Base-by-base conservation (phyloP, 768 basidiomycete species). In the Amyloporia xantha region DNA sequence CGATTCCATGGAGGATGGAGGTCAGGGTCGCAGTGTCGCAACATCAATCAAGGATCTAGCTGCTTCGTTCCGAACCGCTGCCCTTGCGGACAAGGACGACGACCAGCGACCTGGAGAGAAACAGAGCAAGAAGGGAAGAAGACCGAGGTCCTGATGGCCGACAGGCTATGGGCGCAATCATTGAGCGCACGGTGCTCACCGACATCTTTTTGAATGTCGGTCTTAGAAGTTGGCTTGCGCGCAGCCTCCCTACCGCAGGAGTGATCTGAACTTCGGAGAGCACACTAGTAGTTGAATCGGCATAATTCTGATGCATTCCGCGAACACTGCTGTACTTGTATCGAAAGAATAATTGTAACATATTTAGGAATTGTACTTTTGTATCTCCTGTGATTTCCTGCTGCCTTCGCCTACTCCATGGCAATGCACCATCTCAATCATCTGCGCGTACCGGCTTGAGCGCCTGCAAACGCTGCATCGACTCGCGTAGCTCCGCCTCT, bases 401-500 rank as follows among this genome's bases (percentile, higher is more conserved):
- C n/a, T n/a, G n/a, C n/a, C n/a, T n/a, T n/a, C n/a, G n/a, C n/a
- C n/a, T n/a, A n/a, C n/a, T n/a, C n/a, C n/a, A n/a, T n/a, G n/a
- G n/a, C n/a, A n/a, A n/a, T n/a, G n/a, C n/a, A n/a, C n/a, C n/a
- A 21, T 24, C 40, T 39, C 21, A 41, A 20, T 41, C 9, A 17
- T 41, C 40, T 7, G 7, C 58, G 36, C 66, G 74, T 10, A 68
- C 61, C n/a, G 81, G 80, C 54, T 73, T 73, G 41, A 77, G 68
- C 19, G 64, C 66, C 50, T 82, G 78, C 66, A 84, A 73, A 57
- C 69, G 80, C 59, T 79, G 78, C 86, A 91, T 87, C 9, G 77
- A 69, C 66, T 88, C 85, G 56, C 76, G 74, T 40, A 91, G 70
- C 65, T 89, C 84, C 25, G 79, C 75, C 68, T 88, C 87, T 1